Conservation (phyloP, 2,329 filamentous ascomycete genomes). For the Alternaria longipes region DNA sequence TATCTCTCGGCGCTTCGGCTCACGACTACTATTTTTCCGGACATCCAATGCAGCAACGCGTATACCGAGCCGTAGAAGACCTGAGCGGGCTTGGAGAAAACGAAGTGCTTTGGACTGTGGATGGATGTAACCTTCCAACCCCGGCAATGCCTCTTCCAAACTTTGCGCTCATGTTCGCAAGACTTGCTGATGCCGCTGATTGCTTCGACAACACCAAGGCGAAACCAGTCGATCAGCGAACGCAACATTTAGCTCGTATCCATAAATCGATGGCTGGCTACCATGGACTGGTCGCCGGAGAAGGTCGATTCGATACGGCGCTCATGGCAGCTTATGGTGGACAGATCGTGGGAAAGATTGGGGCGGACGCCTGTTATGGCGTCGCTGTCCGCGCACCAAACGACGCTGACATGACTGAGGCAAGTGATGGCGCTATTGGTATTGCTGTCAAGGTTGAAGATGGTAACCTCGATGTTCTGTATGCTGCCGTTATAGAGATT, state of each 20-base stretch:
- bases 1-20: constrained; percentile 43
- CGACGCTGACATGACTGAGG: constrained; percentile 11
- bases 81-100: not conserved
- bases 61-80: constrained; percentile 50
- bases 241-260: not conserved
- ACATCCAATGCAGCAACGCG: constrained; percentile 42
- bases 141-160: constrained; percentile 2
- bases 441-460: constrained; percentile 62
- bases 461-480: constrained; percentile 56
- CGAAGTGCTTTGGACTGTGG: constrained; percentile 4
- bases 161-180: constrained; percentile 5
- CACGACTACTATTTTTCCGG: not conserved
- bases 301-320: constrained; percentile 58
- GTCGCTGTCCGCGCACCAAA: constrained; percentile 51
- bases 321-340: constrained; percentile 55
- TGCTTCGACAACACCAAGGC: not conserved
- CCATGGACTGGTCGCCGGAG: constrained; percentile 58
- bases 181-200: constrained; percentile 2
- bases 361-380: constrained; percentile 61
- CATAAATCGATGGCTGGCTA: constrained; percentile 52
- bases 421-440: constrained; percentile 40
- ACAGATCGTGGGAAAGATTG: constrained; percentile 58
- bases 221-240: not conserved
- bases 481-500: constrained; percentile 57
- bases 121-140: constrained; percentile 1